phyloP scores from a whole-genome alignment of 768 basidiomycete genomes.

The Pholiota conissans region DNA sequence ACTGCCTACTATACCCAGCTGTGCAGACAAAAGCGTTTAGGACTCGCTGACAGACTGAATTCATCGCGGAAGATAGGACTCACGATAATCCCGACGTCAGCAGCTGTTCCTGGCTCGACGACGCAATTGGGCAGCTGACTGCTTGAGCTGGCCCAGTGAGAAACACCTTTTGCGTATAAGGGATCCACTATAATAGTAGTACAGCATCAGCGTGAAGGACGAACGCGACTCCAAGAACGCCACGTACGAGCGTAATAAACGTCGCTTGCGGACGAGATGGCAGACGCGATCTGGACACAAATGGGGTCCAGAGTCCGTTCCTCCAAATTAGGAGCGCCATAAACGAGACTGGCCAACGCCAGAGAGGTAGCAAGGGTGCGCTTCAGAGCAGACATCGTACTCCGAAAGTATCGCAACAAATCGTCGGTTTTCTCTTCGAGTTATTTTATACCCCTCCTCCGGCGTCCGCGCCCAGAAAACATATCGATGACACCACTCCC shows the following conservation, averaged over 20 bases:
- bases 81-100: conserved; percentile 53
- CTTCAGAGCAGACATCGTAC: background rate
- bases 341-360: background rate
- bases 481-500: background rate
- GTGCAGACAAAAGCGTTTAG: too few species aligned
- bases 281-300: conserved; percentile 35
- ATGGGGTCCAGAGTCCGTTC: conserved; percentile 16
- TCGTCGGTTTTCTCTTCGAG: background rate
- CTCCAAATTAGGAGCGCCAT: background rate
- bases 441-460: background rate
- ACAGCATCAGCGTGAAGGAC: background rate
- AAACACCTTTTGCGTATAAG: conserved; percentile 41
- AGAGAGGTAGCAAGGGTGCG: background rate
- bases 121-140: conserved; percentile 46
- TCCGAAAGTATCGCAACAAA: background rate
- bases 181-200: conserved; percentile 16
- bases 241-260: conserved; percentile 37
- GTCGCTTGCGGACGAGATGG: conserved; percentile 42
- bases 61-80: conserved; percentile 19
- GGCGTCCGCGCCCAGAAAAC: background rate
- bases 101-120: conserved; percentile 56
- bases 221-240: background rate
- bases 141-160: conserved; percentile 55
- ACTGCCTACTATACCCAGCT: conserved; percentile 49
- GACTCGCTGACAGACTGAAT: background rate